Conservation (phyloP, 2,329 filamentous ascomycete species). For the Colletotrichum sp. region DNA sequence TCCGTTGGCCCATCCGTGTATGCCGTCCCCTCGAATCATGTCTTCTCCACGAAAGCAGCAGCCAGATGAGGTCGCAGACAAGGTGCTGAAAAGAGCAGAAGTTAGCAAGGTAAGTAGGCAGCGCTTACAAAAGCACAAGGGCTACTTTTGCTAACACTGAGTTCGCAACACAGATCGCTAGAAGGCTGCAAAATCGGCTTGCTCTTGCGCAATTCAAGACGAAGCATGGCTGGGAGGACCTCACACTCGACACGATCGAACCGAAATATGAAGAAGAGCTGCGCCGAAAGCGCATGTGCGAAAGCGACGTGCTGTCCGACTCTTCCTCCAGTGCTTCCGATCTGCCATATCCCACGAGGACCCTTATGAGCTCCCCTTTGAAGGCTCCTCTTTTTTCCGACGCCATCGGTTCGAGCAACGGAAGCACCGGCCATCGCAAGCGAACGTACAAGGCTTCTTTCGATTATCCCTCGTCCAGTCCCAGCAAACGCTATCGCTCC, state of each 20-base stretch:
- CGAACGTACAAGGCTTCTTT: conserved; percentile 66
- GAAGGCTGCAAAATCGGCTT: conserved; percentile 90
- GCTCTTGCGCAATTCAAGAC: conserved; percentile 97
- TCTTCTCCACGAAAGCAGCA: conserved; percentile 67
- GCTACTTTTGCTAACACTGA: background rate
- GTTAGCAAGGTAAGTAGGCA: conserved; percentile 70
- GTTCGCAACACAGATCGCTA: conserved; percentile 73
- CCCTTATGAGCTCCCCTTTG: conserved; percentile 84
- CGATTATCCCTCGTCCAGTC: conserved; percentile 59
- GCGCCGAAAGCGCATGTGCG: conserved; percentile 71
- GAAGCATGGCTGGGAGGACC: conserved; percentile 92
- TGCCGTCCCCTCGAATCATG: conserved; percentile 43
- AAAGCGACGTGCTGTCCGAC: conserved; percentile 81
- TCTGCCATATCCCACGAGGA: conserved; percentile 69
- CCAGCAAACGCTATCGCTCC: conserved; percentile 73
- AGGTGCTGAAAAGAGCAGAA: conserved; percentile 75
- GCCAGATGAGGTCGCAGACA: conserved; percentile 69
- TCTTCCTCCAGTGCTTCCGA: conserved; percentile 86
- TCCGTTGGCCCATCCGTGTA: background rate
- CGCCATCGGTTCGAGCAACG: conserved; percentile 73
- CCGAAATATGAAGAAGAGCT: conserved; percentile 82
- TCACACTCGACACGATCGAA: conserved; percentile 85
- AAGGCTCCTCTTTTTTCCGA: conserved; percentile 87
- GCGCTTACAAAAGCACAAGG: background rate
- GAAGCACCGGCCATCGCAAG: conserved; percentile 69